A percentile compares a stretch with the other conserved stretches of the same genome.
These are phyloP conservation scores for Chaetomiaceae sp. DNA, from an alignment of 2,329 filamentous ascomycete species.

Conservation along the genomic window DNA sequence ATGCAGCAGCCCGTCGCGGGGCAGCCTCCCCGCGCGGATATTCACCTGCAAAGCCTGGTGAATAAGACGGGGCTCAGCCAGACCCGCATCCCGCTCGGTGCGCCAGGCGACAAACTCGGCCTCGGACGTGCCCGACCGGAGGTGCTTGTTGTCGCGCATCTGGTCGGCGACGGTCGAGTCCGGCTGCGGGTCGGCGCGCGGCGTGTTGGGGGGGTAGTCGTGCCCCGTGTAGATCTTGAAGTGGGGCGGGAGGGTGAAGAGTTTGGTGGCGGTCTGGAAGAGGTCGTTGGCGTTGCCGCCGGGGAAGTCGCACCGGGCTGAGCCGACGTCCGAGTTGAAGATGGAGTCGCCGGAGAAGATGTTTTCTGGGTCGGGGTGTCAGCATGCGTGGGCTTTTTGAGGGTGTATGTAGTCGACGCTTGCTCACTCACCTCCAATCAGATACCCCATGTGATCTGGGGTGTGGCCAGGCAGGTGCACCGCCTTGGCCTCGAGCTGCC, in stretches of 20 bases:
- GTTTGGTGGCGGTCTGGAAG: constrained; percentile 38
- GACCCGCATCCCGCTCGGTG: constrained; percentile 37
- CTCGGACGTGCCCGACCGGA: constrained; percentile 37
- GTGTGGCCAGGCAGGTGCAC: constrained; percentile 57
- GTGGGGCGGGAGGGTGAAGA: constrained; percentile 40
- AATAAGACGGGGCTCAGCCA: constrained; percentile 44
- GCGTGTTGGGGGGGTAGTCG: constrained; percentile 44
- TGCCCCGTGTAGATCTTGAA: constrained; percentile 50
- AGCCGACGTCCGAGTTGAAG: constrained; percentile 49
- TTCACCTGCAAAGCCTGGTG: constrained; percentile 51
- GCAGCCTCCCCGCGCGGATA: constrained; percentile 44
- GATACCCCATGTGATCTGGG: constrained; percentile 56
- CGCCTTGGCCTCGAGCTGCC: constrained; percentile 40
- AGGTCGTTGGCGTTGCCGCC: constrained; percentile 43
- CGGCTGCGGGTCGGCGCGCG: constrained; percentile 29
- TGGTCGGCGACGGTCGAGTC: constrained; percentile 45
- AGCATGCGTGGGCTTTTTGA: no score
- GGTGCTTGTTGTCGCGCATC: constrained; percentile 42
- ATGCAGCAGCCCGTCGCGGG: constrained; percentile 25
- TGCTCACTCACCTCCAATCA: constrained; percentile 44
- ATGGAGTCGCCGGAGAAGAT: constrained; percentile 51
- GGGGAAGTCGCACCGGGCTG: constrained; percentile 52
- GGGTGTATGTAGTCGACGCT: no score
- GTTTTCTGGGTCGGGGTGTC: constrained; percentile 31
- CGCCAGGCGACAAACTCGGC: constrained; percentile 43